Evolutionary conservation across 2,329 filamentous ascomycete genomes (phyloP).

Genomic region (Fusarium anguioides): DNA sequence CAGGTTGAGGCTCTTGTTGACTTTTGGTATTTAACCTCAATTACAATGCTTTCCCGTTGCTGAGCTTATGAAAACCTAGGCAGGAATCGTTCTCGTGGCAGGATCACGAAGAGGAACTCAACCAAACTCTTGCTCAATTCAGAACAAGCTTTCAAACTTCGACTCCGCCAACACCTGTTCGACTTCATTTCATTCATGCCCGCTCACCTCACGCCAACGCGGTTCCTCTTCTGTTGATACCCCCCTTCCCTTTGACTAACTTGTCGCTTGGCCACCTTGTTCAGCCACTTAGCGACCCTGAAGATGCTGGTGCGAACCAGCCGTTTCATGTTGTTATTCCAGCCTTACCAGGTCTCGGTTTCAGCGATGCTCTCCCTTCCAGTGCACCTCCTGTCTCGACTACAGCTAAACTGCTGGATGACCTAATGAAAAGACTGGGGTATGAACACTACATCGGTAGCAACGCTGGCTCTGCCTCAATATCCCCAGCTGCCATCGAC

Average conservation of each 20-base stretch:
- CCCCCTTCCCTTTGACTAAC: constrained; percentile 74
- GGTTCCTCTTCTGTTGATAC: constrained; percentile 72
- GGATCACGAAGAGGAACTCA: constrained; percentile 67
- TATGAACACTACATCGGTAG: constrained; percentile 69
- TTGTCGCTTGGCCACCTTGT: constrained; percentile 68
- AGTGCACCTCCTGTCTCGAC: constrained; percentile 61
- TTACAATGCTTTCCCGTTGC: neutral
- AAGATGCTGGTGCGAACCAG: constrained; percentile 56
- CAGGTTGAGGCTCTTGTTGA: constrained; percentile 73
- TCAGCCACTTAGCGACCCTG: constrained; percentile 64
- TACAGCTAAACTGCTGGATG: constrained; percentile 67
- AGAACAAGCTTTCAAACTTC: constrained; percentile 64
- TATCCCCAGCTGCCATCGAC: constrained; percentile 62
- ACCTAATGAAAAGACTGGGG: constrained; percentile 68
- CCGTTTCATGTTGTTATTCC: constrained; percentile 76
- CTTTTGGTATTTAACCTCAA: constrained; percentile 61
- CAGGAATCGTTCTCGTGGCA: constrained; percentile 75
- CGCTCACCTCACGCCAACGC: constrained; percentile 64
- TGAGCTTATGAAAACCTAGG: constrained; percentile 54
- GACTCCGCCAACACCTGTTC: constrained; percentile 56
- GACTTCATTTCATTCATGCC: constrained; percentile 74
- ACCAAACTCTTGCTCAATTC: constrained; percentile 71
- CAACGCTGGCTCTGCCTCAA: constrained; percentile 61
- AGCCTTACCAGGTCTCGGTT: constrained; percentile 73
- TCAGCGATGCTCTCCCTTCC: constrained; percentile 70